A percentile compares a stretch with the other conserved stretches of the same genome.
phyloP scores from a whole-genome alignment of 2,329 filamentous ascomycete species.

The Amauroascus niger region DNA sequence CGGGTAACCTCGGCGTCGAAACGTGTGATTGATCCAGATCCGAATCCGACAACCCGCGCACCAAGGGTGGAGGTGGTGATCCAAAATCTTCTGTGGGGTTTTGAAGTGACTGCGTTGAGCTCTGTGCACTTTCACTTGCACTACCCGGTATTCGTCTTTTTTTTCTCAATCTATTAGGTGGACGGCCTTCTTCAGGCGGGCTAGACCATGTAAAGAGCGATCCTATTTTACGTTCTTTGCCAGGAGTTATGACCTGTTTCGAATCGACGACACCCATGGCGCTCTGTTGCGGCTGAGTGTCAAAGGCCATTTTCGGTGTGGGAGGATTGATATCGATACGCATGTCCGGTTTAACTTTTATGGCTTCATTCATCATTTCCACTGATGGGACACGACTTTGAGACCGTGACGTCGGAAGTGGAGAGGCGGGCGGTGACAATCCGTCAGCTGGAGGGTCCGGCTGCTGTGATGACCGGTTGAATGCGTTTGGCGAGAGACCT shows the following conservation, averaged over 20 bases:
- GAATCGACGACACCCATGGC: background rate
- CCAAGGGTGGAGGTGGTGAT: conserved; percentile 21
- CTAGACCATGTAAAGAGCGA: conserved; percentile 60
- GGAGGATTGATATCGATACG: conserved; percentile 3
- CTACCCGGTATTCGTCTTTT: conserved; percentile 65
- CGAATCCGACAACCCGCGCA: conserved; percentile 20
- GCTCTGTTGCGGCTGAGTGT: background rate
- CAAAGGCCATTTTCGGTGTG: background rate
- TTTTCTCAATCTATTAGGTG: conserved; percentile 86
- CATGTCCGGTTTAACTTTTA: conserved; percentile 6
- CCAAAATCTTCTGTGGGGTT: conserved; percentile 33
- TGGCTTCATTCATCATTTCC: conserved; percentile 12
- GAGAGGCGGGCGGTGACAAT: conserved; percentile 24
- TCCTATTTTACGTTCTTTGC: conserved; percentile 58
- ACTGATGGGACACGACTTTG: conserved; percentile 24
- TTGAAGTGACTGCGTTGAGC: conserved; percentile 69
- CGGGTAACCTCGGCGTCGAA: conserved; percentile 25
- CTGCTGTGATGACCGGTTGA: conserved; percentile 11
- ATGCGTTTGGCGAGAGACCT: conserved; percentile 30
- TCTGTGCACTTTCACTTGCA: conserved; percentile 77
- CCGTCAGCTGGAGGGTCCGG: conserved; percentile 39
- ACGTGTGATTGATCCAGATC: conserved; percentile 25
- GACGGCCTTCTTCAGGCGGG: conserved; percentile 52
- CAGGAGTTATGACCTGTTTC: conserved; percentile 39
- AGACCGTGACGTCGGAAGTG: conserved; percentile 22